Evolutionary conservation across 148 eudicot species (phyloP).

Genomic region (Rhododendron mucronatum): DNA sequence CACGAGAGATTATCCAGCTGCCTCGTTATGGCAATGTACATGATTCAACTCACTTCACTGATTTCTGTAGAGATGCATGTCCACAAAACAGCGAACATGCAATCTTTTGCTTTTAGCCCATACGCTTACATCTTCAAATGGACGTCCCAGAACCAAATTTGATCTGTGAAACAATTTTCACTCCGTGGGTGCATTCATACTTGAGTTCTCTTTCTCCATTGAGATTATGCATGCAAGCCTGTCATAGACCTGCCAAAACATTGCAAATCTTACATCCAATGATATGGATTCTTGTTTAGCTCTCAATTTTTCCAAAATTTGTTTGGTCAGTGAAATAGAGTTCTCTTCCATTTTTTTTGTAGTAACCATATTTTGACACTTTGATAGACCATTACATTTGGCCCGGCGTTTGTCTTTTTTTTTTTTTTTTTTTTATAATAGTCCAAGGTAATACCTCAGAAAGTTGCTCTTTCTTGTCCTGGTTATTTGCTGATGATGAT

Average conservation of each 20-base stretch:
- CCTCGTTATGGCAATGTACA: not conserved
- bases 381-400: not conserved
- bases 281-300: not conserved
- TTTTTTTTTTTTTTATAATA: not conserved
- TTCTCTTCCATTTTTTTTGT: not conserved
- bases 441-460: constrained; percentile 46
- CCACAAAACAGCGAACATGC: not conserved
- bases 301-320: not conserved
- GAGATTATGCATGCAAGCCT: constrained; percentile 60
- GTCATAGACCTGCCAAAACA: constrained; percentile 50
- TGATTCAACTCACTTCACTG: not conserved
- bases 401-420: not conserved
- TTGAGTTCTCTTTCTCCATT: constrained; percentile 70
- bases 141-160: not conserved
- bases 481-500: constrained; percentile 27
- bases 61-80: not conserved
- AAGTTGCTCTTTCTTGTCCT: constrained; percentile 43
- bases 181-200: constrained; percentile 19
- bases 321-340: not conserved
- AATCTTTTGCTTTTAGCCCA: not conserved
- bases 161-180: not conserved
- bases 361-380: not conserved
- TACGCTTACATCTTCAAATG: not conserved
- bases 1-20: not conserved
- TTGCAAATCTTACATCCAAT: not conserved